Evolutionary conservation across 306 rosid genomes (phyloP).

Genomic region (Castanospermum australe): DNA sequence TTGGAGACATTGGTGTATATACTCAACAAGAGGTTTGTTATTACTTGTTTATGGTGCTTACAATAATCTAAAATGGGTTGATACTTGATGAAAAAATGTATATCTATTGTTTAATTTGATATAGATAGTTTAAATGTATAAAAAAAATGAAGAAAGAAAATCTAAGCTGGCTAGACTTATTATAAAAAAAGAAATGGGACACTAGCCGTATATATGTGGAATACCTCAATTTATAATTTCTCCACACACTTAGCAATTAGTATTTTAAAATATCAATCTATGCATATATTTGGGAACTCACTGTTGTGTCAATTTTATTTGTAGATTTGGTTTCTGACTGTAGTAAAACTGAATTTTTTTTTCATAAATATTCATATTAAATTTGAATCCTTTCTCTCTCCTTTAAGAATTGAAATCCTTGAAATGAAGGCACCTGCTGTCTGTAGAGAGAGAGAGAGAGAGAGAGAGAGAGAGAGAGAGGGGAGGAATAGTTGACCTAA

Average conservation of each 20-base stretch:
- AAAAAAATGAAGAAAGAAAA: slow-evolving; percentile 1
- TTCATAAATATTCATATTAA: background rate
- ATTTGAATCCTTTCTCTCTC: background rate
- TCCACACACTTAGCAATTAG: background rate
- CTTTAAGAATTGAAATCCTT: background rate
- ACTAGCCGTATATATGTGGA: background rate
- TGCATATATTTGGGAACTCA: background rate
- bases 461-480: too few relatives aligned
- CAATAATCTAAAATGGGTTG: slow-evolving; percentile 16
- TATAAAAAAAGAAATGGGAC: background rate
- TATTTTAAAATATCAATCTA: background rate
- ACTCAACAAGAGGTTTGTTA: slow-evolving; percentile 86
- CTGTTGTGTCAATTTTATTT: background rate
- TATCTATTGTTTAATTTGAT: background rate
- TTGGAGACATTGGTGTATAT: slow-evolving; percentile 83
- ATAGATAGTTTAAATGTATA: background rate
- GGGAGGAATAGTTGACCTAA: too few relatives aligned
- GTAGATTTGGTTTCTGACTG: background rate
- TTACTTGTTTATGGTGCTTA: slow-evolving; percentile 16
- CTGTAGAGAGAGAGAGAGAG: background rate
- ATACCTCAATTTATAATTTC: background rate
- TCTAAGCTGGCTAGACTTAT: background rate
- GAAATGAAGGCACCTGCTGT: background rate
- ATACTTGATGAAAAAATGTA: slow-evolving; percentile 7
- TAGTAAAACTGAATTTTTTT: background rate